Conservation (phyloP, 257 asterid species). For the Oldenlandia corymbosa region DNA sequence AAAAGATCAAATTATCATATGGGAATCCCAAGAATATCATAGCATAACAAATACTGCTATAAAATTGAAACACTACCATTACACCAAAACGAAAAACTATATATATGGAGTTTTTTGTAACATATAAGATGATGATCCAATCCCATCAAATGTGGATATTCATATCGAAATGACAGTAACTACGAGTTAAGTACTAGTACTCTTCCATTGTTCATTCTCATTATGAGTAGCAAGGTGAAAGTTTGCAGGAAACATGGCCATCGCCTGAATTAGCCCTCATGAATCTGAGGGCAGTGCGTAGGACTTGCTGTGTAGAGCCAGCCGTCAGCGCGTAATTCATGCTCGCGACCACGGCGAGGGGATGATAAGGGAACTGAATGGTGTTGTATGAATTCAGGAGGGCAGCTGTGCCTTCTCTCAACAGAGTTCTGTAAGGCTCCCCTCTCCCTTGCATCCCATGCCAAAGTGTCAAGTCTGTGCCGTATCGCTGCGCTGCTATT, state of each 20-base stretch:
- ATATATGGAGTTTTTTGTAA: neutral
- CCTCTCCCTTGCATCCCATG: slow-evolving; percentile 66
- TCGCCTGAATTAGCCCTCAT: slow-evolving; percentile 75
- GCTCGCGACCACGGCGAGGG: slow-evolving; percentile 46
- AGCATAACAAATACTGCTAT: too few relatives aligned
- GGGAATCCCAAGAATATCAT: too few relatives aligned
- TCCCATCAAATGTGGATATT: neutral
- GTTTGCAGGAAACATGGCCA: slow-evolving; percentile 45
- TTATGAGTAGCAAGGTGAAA: slow-evolving; percentile 68
- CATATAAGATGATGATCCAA: neutral
- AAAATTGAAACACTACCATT: too few relatives aligned
- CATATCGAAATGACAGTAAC: neutral
- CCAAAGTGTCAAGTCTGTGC: slow-evolving; percentile 61
- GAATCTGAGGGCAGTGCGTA: slow-evolving; percentile 62
- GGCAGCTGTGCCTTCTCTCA: slow-evolving; percentile 87
- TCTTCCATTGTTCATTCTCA: neutral
- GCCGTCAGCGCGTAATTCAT: slow-evolving; percentile 64
- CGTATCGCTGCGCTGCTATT: slow-evolving; percentile 60
- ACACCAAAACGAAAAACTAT: neutral
- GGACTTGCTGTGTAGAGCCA: slow-evolving; percentile 59
- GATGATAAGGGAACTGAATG: slow-evolving; percentile 55
- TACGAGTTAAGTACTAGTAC: neutral
- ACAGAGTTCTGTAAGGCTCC: slow-evolving; percentile 73
- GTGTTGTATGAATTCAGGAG: slow-evolving; percentile 80
- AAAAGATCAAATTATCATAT: too few relatives aligned